A percentile compares a stretch with the other conserved stretches of the same genome.
Evolutionary conservation across 495 filamentous ascomycete species (phyloP).

Genomic region (Rhypophila decipiens): DNA sequence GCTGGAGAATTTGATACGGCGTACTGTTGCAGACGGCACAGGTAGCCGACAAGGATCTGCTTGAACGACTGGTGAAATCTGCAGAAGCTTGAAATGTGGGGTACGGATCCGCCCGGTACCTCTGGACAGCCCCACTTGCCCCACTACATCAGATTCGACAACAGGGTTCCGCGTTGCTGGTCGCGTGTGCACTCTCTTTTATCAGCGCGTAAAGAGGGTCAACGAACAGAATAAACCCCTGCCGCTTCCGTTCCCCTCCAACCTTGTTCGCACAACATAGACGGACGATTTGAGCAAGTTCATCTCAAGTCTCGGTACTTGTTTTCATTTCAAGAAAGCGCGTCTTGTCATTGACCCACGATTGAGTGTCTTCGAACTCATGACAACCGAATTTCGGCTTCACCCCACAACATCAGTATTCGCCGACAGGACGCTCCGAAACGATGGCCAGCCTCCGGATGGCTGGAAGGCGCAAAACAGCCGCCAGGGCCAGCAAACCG

Average conservation of each 20-base stretch:
- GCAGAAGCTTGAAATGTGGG: too few relatives aligned
- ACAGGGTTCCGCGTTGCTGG: background rate
- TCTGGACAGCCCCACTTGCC: too few relatives aligned
- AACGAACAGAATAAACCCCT: background rate
- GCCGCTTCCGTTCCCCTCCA: background rate
- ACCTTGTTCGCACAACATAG: background rate
- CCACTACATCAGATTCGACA: slow-evolving; percentile 1
- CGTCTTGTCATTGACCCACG: background rate
- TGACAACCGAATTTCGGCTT: background rate
- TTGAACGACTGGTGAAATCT: too few relatives aligned
- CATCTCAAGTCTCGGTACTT: background rate
- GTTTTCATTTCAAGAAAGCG: background rate
- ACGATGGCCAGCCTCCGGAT: too few relatives aligned
- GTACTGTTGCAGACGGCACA: too few relatives aligned
- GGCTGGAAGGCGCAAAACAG: too few relatives aligned
- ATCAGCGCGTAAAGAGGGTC: background rate
- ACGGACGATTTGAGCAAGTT: background rate
- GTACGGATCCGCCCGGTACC: too few relatives aligned
- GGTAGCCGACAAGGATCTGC: too few relatives aligned
- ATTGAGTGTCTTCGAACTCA: background rate
- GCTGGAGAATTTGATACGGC: too few relatives aligned
- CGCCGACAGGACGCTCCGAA: slow-evolving; percentile 25
- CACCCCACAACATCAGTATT: slow-evolving; percentile 17
- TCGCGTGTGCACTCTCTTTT: background rate
- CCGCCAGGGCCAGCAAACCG: slow-evolving; percentile 17